Conservation (phyloP, 2,329 filamentous ascomycete species). For the Calycina herbarum region DNA sequence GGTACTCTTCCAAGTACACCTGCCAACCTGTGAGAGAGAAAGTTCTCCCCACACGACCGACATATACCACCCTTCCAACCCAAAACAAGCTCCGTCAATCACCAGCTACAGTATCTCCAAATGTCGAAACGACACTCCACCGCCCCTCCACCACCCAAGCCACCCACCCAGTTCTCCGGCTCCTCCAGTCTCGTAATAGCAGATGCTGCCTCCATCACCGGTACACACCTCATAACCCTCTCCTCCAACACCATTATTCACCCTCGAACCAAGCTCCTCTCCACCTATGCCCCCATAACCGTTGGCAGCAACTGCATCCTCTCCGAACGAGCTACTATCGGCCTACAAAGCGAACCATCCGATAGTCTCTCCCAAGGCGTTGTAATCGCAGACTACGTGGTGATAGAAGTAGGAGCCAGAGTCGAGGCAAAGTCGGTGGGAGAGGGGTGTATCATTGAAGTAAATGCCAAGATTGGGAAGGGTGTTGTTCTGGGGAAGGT, state of each 20-base stretch:
- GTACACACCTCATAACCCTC: constrained; percentile 76
- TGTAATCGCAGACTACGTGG: constrained; percentile 59
- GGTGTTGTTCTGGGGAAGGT: constrained; percentile 65
- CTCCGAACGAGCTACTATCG: constrained; percentile 65
- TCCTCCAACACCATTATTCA: constrained; percentile 81
- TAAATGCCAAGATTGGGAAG: constrained; percentile 59
- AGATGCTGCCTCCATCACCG: constrained; percentile 63
- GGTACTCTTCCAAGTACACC: not conserved
- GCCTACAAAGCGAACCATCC: constrained; percentile 42
- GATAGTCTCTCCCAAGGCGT: constrained; percentile 40
- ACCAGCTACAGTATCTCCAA: constrained; percentile 29
- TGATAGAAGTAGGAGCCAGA: constrained; percentile 58
- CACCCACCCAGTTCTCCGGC: constrained; percentile 53
- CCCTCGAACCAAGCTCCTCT: constrained; percentile 77
- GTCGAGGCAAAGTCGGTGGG: constrained; percentile 53
- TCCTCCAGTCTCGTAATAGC: constrained; percentile 61
- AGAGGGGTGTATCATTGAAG: constrained; percentile 60
- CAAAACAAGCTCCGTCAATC: constrained; percentile 10
- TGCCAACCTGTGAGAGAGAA: not conserved
- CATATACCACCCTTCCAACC: not conserved
- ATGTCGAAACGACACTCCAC: constrained; percentile 46
- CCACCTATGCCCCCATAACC: constrained; percentile 74
- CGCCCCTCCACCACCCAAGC: constrained; percentile 54
- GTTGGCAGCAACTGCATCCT: constrained; percentile 82
- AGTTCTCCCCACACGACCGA: not conserved